Percentiles rank a stretch among this genome's conserved stretches.
These are phyloP conservation scores for Xerocomellus dryophilus DNA, from an alignment of 768 basidiomycete species.

Conservation along the genomic window DNA sequence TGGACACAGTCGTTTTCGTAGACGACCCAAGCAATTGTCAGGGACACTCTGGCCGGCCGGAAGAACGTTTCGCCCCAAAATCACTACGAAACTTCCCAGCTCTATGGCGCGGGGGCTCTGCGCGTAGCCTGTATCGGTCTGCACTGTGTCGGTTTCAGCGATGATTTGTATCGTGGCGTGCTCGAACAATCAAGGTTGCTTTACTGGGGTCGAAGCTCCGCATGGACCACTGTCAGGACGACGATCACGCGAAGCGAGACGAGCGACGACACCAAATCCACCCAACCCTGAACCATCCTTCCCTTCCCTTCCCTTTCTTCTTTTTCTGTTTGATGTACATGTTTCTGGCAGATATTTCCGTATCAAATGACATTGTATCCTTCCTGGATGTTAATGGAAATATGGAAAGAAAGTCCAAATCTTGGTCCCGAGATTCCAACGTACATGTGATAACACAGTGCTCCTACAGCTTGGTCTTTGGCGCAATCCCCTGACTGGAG, in stretches of 20 bases:
- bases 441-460: background rate
- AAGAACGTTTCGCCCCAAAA: conserved; percentile 80
- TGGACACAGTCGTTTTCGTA: conserved; percentile 29
- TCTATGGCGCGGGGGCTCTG: conserved; percentile 70
- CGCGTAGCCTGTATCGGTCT: conserved; percentile 71
- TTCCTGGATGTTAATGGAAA: background rate
- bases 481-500: conserved; percentile 20
- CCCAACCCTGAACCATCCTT: conserved; percentile 3
- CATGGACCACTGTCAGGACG: conserved; percentile 14
- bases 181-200: conserved; percentile 54
- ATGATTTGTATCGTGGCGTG: conserved; percentile 58
- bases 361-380: conserved; percentile 1
- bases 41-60: conserved; percentile 65
- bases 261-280: conserved; percentile 10
- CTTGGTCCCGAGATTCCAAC: too few species aligned
- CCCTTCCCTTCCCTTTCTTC: background rate
- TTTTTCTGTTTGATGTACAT: background rate
- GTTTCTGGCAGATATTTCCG: background rate
- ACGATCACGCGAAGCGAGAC: conserved; percentile 11
- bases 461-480: conserved; percentile 24
- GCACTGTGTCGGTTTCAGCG: conserved; percentile 76
- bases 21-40: conserved; percentile 65
- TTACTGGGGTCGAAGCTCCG: conserved; percentile 23
- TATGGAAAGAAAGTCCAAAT: background rate
- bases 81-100: conserved; percentile 67